These are phyloP conservation scores for Fusarium cyanostomum DNA, from an alignment of 2,329 filamentous ascomycete genomes.

Conservation along the genomic window DNA sequence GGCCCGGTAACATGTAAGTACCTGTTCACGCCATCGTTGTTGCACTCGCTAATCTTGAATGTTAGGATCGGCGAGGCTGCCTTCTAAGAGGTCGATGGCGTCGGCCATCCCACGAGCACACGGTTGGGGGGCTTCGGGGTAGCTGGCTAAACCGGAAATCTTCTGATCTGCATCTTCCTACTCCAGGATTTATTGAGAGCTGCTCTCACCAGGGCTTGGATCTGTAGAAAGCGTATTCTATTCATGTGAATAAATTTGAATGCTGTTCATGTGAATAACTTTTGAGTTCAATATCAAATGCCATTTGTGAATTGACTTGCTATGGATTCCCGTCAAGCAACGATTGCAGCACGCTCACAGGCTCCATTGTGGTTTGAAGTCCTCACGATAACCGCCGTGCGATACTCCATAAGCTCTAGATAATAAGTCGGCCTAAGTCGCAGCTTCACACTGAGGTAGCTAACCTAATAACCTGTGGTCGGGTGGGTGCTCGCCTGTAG, in stretches of 20 bases:
- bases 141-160: conserved; percentile 7
- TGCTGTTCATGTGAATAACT: conserved; percentile 17
- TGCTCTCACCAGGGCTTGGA: conserved; percentile 21
- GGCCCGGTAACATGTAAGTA: conserved; percentile 41
- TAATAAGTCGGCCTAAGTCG: no score
- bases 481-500: no score
- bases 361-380: no score
- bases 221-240: conserved; percentile 16
- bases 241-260: conserved; percentile 24
- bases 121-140: conserved; percentile 10
- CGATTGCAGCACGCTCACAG: no score
- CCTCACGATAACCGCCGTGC: no score
- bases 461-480: no score
- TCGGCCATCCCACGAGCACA: background rate
- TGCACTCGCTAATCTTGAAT: conserved; percentile 12
- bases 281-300: conserved; percentile 9
- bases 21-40: background rate
- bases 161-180: conserved; percentile 32
- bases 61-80: conserved; percentile 33
- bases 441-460: no score
- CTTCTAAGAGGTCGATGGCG: conserved; percentile 25
- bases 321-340: no score
- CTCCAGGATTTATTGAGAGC: conserved; percentile 21
- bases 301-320: no score
- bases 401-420: no score